Percentiles rank a stretch among this genome's conserved stretches.
Evolutionary conservation across 2,329 filamentous ascomycete species (phyloP).

Genomic region (Phyllosticta citrichinensis): DNA sequence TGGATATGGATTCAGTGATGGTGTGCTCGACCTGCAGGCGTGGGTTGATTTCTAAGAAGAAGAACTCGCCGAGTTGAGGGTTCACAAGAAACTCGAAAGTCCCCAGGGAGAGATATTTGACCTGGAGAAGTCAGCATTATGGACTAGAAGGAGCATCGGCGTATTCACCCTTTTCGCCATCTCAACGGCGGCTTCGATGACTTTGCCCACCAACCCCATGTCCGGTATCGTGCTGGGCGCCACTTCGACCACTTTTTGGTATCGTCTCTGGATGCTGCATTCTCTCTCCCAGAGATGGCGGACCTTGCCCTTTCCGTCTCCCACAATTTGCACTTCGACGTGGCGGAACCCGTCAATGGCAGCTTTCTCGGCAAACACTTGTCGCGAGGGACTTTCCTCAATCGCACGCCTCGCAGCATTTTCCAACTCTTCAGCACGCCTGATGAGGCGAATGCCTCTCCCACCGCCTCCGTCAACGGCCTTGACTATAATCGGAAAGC

Average conservation of each 20-base stretch:
- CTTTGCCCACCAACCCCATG: conserved; percentile 35
- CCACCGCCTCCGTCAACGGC: conserved; percentile 56
- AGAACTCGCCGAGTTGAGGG: conserved; percentile 39
- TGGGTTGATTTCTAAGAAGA: conserved; percentile 53
- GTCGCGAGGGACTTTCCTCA: conserved; percentile 48
- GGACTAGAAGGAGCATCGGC: neutral
- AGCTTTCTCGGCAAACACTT: conserved; percentile 52
- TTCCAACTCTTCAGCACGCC: conserved; percentile 31
- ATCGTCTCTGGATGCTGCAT: conserved; percentile 50
- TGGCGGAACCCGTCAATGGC: conserved; percentile 52
- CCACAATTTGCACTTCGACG: conserved; percentile 51
- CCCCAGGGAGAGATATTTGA: conserved; percentile 49
- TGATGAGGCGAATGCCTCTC: conserved; percentile 48
- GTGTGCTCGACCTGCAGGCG: conserved; percentile 54
- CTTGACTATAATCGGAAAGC: conserved; percentile 52
- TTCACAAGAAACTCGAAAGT: conserved; percentile 57
- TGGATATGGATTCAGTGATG: conserved; percentile 47
- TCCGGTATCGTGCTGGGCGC: conserved; percentile 44
- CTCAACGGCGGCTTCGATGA: conserved; percentile 44
- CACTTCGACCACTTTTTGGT: conserved; percentile 52
- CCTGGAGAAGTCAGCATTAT: conserved; percentile 20
- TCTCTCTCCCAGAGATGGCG: conserved; percentile 51
- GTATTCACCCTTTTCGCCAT: conserved; percentile 38
- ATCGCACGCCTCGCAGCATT: conserved; percentile 31
- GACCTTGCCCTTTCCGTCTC: conserved; percentile 43